phyloP scores from a whole-genome alignment of 148 eudicot species.

The Vaccinium myrtillus region DNA sequence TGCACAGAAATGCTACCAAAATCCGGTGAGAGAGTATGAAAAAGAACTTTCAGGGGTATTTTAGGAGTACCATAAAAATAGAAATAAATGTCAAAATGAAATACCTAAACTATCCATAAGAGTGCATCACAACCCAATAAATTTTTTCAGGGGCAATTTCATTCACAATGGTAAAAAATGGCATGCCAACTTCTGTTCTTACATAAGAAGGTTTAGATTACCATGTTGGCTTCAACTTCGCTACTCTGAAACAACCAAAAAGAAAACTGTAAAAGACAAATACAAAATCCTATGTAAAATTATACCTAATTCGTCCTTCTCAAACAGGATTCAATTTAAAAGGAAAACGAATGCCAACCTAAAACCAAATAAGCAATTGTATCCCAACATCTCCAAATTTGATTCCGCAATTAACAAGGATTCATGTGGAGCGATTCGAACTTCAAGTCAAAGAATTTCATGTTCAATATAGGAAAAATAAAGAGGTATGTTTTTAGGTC shows the following conservation, averaged over 20 bases:
- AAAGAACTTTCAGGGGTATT: too few relatives aligned
- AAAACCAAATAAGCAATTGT: neutral
- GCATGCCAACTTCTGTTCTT: too few relatives aligned
- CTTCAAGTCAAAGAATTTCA: neutral
- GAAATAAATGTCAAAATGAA: too few relatives aligned
- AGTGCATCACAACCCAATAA: too few relatives aligned
- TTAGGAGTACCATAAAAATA: too few relatives aligned
- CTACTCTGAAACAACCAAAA: conserved; percentile 80
- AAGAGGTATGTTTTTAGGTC: neutral
- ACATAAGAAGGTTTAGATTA: conserved; percentile 19
- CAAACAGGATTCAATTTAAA: conserved; percentile 22
- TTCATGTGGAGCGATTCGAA: neutral
- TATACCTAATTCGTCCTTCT: conserved; percentile 87
- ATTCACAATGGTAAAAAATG: too few relatives aligned
- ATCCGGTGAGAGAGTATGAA: too few relatives aligned
- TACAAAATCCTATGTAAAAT: conserved; percentile 84
- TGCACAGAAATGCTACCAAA: too few relatives aligned
- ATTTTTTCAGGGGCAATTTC: too few relatives aligned
- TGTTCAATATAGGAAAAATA: neutral
- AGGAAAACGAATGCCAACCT: neutral
- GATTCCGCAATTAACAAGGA: neutral
- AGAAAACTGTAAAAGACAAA: conserved; percentile 72
- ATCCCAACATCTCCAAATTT: neutral
- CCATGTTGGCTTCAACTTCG: conserved; percentile 90
- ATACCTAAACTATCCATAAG: too few relatives aligned